phyloP scores from a whole-genome alignment of 78 protist genomes.

The Speleostelium caveatum region DNA sequence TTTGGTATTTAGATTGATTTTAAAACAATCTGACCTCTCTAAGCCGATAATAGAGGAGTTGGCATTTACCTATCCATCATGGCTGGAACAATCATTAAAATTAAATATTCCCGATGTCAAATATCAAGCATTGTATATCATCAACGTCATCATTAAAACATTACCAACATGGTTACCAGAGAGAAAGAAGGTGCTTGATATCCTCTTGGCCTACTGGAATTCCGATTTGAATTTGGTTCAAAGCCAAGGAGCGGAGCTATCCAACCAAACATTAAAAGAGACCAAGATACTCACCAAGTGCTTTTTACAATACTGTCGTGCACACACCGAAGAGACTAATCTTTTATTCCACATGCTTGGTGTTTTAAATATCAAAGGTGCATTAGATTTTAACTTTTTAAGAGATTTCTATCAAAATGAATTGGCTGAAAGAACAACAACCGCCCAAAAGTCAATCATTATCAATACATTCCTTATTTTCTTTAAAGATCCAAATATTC shows the following conservation, averaged over 20 bases:
- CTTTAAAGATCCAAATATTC: conserved; percentile 19
- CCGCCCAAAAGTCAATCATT: conserved; percentile 39
- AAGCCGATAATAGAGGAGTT: conserved; percentile 49
- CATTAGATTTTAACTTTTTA: conserved; percentile 85
- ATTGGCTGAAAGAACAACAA: conserved; percentile 42
- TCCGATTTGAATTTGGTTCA: neutral
- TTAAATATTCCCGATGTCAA: neutral
- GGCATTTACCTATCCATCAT: neutral
- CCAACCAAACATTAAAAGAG: conserved; percentile 66
- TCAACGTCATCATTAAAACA: conserved; percentile 12
- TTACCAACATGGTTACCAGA: conserved; percentile 37
- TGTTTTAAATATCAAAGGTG: conserved; percentile 67
- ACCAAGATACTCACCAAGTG: conserved; percentile 86
- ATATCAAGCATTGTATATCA: neutral
- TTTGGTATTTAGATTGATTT: conserved; percentile 18
- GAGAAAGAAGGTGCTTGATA: conserved; percentile 16
- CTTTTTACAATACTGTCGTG: conserved; percentile 81
- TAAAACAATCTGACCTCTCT: conserved; percentile 1
- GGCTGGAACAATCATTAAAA: conserved; percentile 14
- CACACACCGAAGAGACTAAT: conserved; percentile 54
- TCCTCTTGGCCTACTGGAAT: conserved; percentile 27
- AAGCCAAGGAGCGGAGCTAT: neutral
- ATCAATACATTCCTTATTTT: conserved; percentile 48
- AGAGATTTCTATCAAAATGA: conserved; percentile 74
- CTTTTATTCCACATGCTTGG: conserved; percentile 86